Percentiles rank a stretch among this genome's conserved stretches.
Conservation (phyloP, 148 eudicot species). For the Chenopodium suecicum region DNA sequence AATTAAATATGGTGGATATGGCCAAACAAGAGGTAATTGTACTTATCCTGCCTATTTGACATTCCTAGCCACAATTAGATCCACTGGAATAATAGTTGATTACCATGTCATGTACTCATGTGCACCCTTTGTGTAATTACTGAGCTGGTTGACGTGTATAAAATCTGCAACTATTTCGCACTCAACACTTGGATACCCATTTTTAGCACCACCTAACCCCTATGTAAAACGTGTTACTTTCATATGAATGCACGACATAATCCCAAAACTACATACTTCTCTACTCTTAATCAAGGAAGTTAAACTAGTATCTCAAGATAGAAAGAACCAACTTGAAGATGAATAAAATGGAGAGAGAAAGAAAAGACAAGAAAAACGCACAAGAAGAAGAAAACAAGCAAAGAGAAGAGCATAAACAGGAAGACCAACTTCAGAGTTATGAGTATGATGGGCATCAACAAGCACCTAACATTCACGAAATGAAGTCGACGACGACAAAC, state of each 20-base stretch:
- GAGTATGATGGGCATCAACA: constrained; percentile 19
- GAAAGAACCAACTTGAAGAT: not conserved
- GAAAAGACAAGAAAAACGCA: not conserved
- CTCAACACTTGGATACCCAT: not conserved
- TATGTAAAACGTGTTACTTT: not conserved
- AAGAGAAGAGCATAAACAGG: not conserved
- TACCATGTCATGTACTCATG: too few species aligned
- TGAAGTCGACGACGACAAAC: constrained; percentile 51
- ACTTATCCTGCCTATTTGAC: too few species aligned
- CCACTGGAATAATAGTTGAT: too few species aligned
- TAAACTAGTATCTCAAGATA: not conserved
- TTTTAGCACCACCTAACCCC: not conserved
- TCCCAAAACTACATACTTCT: not conserved
- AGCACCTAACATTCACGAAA: constrained; percentile 37
- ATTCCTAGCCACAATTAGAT: too few species aligned
- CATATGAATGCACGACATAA: not conserved
- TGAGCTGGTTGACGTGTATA: too few species aligned
- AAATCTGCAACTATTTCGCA: not conserved
- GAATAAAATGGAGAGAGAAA: constrained; percentile 14
- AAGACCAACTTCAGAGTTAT: not conserved
- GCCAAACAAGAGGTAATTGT: too few species aligned
- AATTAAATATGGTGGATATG: too few species aligned
- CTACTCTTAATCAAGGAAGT: not conserved
- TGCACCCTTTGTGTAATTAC: too few species aligned
- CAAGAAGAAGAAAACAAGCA: not conserved